Conservation (phyloP, 2,329 filamentous ascomycete species). For the Arthrocladium fulminans region DNA sequence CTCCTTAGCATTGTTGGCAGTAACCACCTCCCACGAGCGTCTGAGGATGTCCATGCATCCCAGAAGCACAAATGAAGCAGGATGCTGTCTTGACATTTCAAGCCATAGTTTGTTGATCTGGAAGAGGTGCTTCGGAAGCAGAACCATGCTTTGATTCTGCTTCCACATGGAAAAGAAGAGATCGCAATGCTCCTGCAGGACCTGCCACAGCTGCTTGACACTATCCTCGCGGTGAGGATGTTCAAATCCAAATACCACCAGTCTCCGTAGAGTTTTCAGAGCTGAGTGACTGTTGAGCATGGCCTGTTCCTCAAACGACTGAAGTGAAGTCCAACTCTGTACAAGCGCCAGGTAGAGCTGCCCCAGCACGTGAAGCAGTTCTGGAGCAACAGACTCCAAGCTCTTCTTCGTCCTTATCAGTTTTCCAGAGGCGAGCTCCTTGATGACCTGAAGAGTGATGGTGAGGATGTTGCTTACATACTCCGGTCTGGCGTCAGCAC, state of each 20-base stretch:
- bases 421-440: conserved; percentile 76
- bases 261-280: conserved; percentile 69
- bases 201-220: conserved; percentile 69
- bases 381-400: conserved; percentile 68
- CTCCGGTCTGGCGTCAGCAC: conserved; percentile 9
- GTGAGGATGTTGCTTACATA: conserved; percentile 20
- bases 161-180: conserved; percentile 59
- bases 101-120: conserved; percentile 89
- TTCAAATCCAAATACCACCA: conserved; percentile 75
- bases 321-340: conserved; percentile 55
- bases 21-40: conserved; percentile 77
- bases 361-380: conserved; percentile 71
- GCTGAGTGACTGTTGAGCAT: conserved; percentile 59
- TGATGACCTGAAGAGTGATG: conserved; percentile 68
- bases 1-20: conserved; percentile 35
- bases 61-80: conserved; percentile 72
- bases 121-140: conserved; percentile 76
- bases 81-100: conserved; percentile 70
- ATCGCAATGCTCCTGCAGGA: conserved; percentile 70
- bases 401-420: conserved; percentile 65
- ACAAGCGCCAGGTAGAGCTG: conserved; percentile 71
- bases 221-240: conserved; percentile 69
- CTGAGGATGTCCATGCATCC: conserved; percentile 67
- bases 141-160: conserved; percentile 49
- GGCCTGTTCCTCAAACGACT: conserved; percentile 34